Base-by-base conservation (phyloP, 768 basidiomycete species). In the Chalciporus pseudorubinellus region DNA sequence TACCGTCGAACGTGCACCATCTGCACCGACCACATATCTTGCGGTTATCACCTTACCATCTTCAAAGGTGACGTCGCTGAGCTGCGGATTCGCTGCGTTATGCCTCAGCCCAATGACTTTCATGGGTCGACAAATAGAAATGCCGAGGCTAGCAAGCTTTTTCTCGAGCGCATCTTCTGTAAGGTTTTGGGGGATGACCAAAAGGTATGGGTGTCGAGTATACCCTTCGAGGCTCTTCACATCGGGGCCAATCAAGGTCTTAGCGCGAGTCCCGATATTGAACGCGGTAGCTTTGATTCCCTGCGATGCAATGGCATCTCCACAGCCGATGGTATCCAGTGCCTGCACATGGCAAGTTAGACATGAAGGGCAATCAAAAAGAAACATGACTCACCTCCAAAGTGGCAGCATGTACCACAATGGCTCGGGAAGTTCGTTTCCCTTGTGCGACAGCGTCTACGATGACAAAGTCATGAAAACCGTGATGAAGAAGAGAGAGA, bases 1-100 rank as follows among this genome's bases (percentile, higher is more conserved):
- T 57, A 80, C 80, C 29, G 60, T 56, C 1, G 79, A 82, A 50
- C 61, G 70, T 3, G 77, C 65, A 4, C 81, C 80, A 57, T 83
- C 80, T 6, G 80, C 78, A 20, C 76, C 80, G 28, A 81, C 57
- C 5, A 81, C 73, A 59, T 78, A 80, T 29, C 70, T 71, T 13
- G 79, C 62, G 3, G 62, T 70, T 33, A 81, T 70, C 12, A 65
- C 59, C 31, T 70, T 70, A 4, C 80, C 79, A 40, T 72, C 69
- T 26, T 80, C 77, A 54, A 82, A 79, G 0, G 61, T 56, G n/a
- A 77, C 77, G 13, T 77, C 70, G 7, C 60, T 69, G 12, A 74
- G 21, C 11, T 60, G 61, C 12, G 48, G 10, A 28, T 73, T 63
- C n/a, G 56, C 52, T 8, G 54, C 48, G 39, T 67, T 71, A 7